phyloP scores from a whole-genome alignment of 495 filamentous ascomycete species.

The Aspergillus sparsus region DNA sequence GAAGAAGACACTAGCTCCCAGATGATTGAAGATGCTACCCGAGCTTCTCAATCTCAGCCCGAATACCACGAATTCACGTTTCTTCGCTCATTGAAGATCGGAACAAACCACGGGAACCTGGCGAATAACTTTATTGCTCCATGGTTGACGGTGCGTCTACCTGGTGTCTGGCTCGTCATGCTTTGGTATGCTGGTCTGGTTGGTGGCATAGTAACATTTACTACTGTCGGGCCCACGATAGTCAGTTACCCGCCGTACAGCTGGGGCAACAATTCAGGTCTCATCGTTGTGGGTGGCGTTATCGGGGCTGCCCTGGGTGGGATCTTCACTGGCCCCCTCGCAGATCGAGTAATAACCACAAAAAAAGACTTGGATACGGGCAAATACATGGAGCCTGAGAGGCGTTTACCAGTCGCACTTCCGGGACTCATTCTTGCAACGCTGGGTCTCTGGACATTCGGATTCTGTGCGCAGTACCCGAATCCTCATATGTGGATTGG shows the following conservation, averaged over 20 bases:
- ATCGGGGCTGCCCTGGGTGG: constrained; percentile 16
- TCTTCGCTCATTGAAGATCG: constrained; percentile 13
- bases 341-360: constrained; percentile 18
- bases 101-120: constrained; percentile 17
- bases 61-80: constrained; percentile 12
- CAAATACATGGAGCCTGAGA: constrained; percentile 19
- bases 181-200: constrained; percentile 21
- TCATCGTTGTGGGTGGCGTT: constrained; percentile 17
- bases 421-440: constrained; percentile 23
- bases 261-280: constrained; percentile 18
- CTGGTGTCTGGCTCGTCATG: constrained; percentile 22
- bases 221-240: constrained; percentile 13
- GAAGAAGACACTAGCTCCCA: constrained; percentile 4
- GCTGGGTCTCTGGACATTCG: constrained; percentile 22
- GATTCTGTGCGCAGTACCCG: constrained; percentile 19
- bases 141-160: constrained; percentile 20
- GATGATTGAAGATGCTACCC: constrained; percentile 15
- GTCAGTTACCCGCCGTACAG: constrained; percentile 15
- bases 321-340: constrained; percentile 10
- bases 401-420: constrained; percentile 19
- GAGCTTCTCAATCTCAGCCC: too few relatives aligned
- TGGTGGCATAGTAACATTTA: constrained; percentile 16
- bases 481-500: constrained; percentile 19
- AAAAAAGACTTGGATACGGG: constrained; percentile 16
- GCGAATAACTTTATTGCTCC: constrained; percentile 13